Evolutionary conservation across 306 rosid genomes (phyloP).

Genomic region (Casuarina glauca): DNA sequence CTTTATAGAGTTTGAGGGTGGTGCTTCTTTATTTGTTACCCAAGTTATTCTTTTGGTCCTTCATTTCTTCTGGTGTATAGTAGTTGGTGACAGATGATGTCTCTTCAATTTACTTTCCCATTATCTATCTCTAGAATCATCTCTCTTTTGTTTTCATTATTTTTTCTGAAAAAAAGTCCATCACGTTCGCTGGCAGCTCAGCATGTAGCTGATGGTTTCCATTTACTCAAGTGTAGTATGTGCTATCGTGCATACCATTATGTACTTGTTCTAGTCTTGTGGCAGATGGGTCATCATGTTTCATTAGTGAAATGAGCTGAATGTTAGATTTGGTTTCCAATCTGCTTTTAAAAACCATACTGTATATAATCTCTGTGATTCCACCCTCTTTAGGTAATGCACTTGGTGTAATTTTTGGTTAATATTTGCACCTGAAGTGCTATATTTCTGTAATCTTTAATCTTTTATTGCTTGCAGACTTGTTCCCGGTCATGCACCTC

Average conservation of each 20-base stretch:
- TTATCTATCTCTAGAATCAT: not conserved
- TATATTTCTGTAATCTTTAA: conserved; percentile 16
- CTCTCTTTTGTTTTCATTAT: not conserved
- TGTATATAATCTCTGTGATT: conserved; percentile 1
- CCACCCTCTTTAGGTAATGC: conserved; percentile 14
- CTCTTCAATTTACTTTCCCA: not conserved
- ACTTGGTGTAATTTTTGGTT: conserved; percentile 17
- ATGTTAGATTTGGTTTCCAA: not conserved
- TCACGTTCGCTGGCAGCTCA: not conserved
- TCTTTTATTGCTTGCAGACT: conserved; percentile 55
- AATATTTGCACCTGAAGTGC: conserved; percentile 4
- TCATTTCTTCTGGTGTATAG: not conserved
- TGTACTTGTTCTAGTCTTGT: conserved; percentile 11
- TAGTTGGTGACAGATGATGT: not conserved
- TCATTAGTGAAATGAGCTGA: not conserved
- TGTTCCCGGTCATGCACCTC: conserved; percentile 78
- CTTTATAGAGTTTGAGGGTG: conserved; percentile 19
- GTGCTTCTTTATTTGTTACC: conserved; percentile 9
- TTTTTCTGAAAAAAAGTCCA: not conserved
- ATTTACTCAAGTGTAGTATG: conserved; percentile 17
- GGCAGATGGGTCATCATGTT: not conserved
- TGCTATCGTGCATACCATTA: conserved; percentile 2
- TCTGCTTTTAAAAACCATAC: not conserved
- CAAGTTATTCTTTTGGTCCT: conserved; percentile 23
- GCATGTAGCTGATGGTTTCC: conserved; percentile 17